Evolutionary conservation across 2,329 filamentous ascomycete species (phyloP), one percentile per base, ranked within the genome.

Genomic region (Pochonia chlamydosporia): DNA sequence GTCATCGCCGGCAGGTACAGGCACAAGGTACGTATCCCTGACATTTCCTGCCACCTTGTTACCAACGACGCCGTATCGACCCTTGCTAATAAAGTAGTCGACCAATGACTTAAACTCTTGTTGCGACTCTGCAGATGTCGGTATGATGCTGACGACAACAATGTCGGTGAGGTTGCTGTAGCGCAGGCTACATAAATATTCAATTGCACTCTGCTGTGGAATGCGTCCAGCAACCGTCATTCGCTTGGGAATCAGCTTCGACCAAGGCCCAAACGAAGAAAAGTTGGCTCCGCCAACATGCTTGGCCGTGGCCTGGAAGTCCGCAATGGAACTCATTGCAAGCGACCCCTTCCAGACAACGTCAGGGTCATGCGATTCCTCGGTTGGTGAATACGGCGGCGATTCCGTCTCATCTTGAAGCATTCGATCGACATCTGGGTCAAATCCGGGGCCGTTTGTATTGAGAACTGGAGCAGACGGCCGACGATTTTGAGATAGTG

Each of bases 11-110:
- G 83, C 77, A 26, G 89, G 81, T 4, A 97, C 81, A 0, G 93
- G 92, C 9, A 96, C 85, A 26, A 97, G 78, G 63, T 97, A 97
- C 2, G 91, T 88, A 61, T 97, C 92, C 50, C 90, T 85, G 42
- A 96, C 86, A 50, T 89, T 85, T 18, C 82, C 78, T 25, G 83
- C 69, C 1, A 79, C 78, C 63, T 87, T 86, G 60, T 92, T 87
- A 13, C 84, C 84, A 6, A 96, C 78, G 2, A 97, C 92, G 18
- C 90, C 92, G 63, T 95, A 99, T 28, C 90, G 79, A 54, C 87
- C 80, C 60, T 92, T 88, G 43, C 76, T 77, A 36, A 82, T 74
- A 62, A 99, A 97, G 68, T 99, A 97, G 44, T 90, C 79, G 58
- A 91, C 88, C n/a, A 97, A 74, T 16, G 79, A 78, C 53, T 86